Conservation (phyloP, 2,329 filamentous ascomycete genomes). For the Penicillium aurantiogriseum region DNA sequence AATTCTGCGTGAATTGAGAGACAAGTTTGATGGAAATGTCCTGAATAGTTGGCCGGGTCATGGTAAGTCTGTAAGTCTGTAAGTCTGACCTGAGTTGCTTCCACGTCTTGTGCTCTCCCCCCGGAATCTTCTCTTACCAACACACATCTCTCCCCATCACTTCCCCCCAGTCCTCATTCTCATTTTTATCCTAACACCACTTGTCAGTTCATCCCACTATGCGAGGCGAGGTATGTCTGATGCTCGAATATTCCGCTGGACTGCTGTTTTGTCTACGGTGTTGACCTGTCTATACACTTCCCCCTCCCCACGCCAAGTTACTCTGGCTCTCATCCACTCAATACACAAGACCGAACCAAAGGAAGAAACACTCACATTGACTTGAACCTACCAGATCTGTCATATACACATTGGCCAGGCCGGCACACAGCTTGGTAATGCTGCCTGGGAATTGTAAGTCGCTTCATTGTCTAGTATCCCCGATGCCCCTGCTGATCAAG, state of each 20-base stretch:
- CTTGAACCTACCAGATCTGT: conserved; percentile 51
- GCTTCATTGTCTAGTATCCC: conserved; percentile 30
- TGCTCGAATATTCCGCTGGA: not conserved
- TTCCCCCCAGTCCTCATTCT: not conserved
- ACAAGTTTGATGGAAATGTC: not conserved
- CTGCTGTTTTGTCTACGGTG: not conserved
- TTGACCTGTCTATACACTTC: not conserved
- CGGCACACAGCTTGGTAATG: conserved; percentile 66
- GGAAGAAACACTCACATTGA: conserved; percentile 10
- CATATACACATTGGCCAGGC: conserved; percentile 69
- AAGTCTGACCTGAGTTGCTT: not conserved
- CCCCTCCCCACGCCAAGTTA: not conserved
- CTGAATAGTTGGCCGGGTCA: not conserved
- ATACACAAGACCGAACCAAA: not conserved
- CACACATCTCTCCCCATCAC: not conserved
- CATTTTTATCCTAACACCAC: not conserved
- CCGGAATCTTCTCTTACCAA: not conserved
- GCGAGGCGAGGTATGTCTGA: conserved; percentile 4
- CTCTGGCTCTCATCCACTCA: not conserved
- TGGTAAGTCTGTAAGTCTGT: not conserved
- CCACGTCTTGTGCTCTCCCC: not conserved
- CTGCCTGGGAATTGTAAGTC: conserved; percentile 67
- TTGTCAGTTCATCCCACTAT: not conserved
- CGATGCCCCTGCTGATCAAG: conserved; percentile 1
- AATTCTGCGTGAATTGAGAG: not conserved